Conservation (phyloP, 2,329 filamentous ascomycete genomes). For the Neoarthrinium moseri region DNA sequence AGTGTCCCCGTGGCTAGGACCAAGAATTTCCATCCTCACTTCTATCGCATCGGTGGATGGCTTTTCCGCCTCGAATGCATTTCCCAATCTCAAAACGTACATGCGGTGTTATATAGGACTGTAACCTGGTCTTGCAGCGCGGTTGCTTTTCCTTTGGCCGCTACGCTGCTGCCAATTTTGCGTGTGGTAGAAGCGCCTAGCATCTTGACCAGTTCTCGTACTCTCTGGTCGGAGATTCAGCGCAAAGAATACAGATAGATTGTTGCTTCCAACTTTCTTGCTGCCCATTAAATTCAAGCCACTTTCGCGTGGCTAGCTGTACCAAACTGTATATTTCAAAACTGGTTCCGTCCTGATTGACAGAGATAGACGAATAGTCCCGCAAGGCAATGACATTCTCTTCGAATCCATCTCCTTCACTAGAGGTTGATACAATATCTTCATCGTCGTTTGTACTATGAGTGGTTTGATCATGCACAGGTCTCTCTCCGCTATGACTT, state of each 20-base stretch:
- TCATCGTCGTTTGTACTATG: background rate
- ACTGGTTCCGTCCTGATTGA: constrained; percentile 13
- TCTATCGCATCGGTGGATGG: constrained; percentile 4
- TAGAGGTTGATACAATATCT: constrained; percentile 8
- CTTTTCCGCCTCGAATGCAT: constrained; percentile 3
- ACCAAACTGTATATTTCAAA: constrained; percentile 44
- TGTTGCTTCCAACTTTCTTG: constrained; percentile 26
- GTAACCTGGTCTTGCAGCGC: constrained; percentile 6
- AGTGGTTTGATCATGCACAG: background rate
- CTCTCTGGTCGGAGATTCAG: constrained; percentile 23
- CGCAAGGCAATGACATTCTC: constrained; percentile 32
- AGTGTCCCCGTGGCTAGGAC: no score
- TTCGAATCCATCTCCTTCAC: constrained; percentile 20
- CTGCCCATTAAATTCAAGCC: constrained; percentile 26
- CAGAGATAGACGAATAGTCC: constrained; percentile 34
- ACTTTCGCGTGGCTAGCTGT: constrained; percentile 33
- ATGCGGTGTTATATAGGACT: constrained; percentile 4
- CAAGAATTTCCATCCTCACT: background rate
- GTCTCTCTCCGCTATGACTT: background rate
- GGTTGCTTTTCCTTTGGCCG: constrained; percentile 3
- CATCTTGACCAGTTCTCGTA: constrained; percentile 29
- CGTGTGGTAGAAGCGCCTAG: constrained; percentile 1
- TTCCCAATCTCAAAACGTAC: background rate
- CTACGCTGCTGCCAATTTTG: background rate
- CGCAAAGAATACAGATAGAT: constrained; percentile 25